Evolutionary conservation across 2,329 filamentous ascomycete genomes (phyloP).

Genomic region (Zasmidium cellare): DNA sequence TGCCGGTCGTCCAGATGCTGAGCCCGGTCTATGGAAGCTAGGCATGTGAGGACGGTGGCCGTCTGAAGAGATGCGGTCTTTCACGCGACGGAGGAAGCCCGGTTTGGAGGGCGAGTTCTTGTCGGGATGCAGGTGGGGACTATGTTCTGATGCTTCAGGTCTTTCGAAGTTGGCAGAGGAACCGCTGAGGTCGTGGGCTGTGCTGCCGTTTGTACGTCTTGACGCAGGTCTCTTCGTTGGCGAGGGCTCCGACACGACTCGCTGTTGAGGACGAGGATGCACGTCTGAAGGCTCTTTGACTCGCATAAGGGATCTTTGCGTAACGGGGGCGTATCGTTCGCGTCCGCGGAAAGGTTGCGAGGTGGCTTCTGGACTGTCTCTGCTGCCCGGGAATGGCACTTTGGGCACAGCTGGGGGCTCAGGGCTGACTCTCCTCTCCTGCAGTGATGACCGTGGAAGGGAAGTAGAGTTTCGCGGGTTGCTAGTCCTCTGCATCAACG

Average conservation of each 20-base stretch:
- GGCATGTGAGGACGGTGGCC: conserved; percentile 1
- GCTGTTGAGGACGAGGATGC: conserved; percentile 6
- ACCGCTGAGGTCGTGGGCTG: conserved; percentile 18
- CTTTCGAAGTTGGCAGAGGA: conserved; percentile 1
- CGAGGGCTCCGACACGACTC: conserved; percentile 3
- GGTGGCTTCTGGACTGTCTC: conserved; percentile 22
- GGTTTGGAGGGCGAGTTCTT: conserved; percentile 1
- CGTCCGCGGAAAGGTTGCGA: conserved; percentile 21
- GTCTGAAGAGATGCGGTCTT: conserved; percentile 9
- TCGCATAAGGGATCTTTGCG: conserved; percentile 25
- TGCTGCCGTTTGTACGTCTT: background rate
- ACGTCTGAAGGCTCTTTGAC: conserved; percentile 26
- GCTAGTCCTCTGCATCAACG: conserved; percentile 18
- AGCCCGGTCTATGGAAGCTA: conserved; percentile 3
- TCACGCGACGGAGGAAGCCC: conserved; percentile 1
- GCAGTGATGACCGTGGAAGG: conserved; percentile 20
- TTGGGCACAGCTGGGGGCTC: conserved; percentile 9
- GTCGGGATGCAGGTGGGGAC: background rate
- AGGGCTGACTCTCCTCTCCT: background rate
- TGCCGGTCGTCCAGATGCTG: background rate
- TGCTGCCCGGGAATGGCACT: conserved; percentile 11
- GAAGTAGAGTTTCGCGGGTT: conserved; percentile 27
- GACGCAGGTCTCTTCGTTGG: background rate
- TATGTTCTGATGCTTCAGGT: conserved; percentile 3
- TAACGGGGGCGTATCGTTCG: conserved; percentile 19